Percentiles rank a stretch among this genome's conserved stretches.
Conservation (phyloP, 1,284 basidiomycete species). For the Xanthoconium separans region DNA sequence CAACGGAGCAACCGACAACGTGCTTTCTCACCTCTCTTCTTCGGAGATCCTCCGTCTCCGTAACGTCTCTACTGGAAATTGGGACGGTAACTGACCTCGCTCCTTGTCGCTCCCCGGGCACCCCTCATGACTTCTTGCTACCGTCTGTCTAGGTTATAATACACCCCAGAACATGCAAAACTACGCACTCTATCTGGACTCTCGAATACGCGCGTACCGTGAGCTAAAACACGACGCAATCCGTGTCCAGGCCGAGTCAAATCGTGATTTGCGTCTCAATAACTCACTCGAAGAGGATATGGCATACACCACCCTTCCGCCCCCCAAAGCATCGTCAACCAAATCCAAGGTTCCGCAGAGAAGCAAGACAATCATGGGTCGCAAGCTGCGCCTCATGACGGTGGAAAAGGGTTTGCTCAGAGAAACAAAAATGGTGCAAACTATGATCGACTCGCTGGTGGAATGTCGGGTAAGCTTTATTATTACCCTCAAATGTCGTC, state of each 20-base stretch:
- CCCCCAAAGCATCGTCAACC: constrained; percentile 26
- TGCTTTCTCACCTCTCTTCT: constrained; percentile 80
- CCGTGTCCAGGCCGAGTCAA: constrained; percentile 85
- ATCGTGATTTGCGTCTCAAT: constrained; percentile 76
- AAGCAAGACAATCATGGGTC: constrained; percentile 77
- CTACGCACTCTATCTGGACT: constrained; percentile 90
- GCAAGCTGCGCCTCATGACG: constrained; percentile 86
- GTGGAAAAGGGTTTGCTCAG: constrained; percentile 95
- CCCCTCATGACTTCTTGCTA: constrained; percentile 6
- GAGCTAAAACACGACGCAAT: constrained; percentile 95
- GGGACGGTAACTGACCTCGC: constrained; percentile 65
- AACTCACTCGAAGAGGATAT: constrained; percentile 58
- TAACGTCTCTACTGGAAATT: constrained; percentile 72
- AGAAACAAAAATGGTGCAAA: constrained; percentile 90
- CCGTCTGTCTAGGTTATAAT: constrained; percentile 60
- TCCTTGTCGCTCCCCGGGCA: neutral
- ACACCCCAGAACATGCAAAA: constrained; percentile 84
- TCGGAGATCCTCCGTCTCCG: constrained; percentile 77
- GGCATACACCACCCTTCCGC: constrained; percentile 30
- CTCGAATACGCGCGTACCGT: constrained; percentile 85
- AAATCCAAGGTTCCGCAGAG: constrained; percentile 42
- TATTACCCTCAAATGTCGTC: neutral
- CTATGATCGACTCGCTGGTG: constrained; percentile 83
- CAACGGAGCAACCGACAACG: constrained; percentile 89
- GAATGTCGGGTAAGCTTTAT: constrained; percentile 73